Conservation (phyloP, 2,329 filamentous ascomycete genomes). For the Purpureocillium lavendulum region DNA sequence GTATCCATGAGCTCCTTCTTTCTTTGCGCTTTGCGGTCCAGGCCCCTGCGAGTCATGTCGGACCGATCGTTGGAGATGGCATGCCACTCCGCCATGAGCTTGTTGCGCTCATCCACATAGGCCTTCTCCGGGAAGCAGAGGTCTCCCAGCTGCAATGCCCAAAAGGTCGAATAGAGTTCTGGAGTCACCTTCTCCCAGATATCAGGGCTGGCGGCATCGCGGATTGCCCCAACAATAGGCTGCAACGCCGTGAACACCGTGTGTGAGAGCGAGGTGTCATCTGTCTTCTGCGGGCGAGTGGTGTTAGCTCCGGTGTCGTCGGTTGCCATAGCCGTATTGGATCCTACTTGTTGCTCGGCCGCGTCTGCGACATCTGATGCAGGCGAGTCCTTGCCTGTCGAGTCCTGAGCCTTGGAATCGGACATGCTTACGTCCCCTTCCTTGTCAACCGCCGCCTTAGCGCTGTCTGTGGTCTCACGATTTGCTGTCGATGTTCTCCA, state of each 20-base stretch:
- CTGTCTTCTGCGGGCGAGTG: constrained; percentile 20
- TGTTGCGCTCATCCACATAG: constrained; percentile 68
- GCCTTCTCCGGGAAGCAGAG: constrained; percentile 66
- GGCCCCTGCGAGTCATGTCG: constrained; percentile 59
- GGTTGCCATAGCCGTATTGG: constrained; percentile 4
- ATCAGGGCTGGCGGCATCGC: constrained; percentile 49
- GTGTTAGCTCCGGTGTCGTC: constrained; percentile 14
- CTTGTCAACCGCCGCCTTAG: constrained; percentile 28
- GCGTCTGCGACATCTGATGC: constrained; percentile 15
- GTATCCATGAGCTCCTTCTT: constrained; percentile 62
- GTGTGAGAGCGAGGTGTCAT: constrained; percentile 22
- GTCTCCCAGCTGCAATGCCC: constrained; percentile 80
- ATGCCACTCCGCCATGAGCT: constrained; percentile 57
- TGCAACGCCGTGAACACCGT: constrained; percentile 41
- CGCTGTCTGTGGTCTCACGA: constrained; percentile 14
- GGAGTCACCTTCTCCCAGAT: constrained; percentile 65
- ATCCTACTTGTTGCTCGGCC: constrained; percentile 26
- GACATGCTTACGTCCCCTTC: constrained; percentile 52
- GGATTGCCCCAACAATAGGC: constrained; percentile 63
- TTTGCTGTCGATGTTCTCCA: constrained; percentile 24
- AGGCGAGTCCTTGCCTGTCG: constrained; percentile 16
- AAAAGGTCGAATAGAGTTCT: constrained; percentile 84
- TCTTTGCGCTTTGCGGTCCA: constrained; percentile 56
- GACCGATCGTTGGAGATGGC: constrained; percentile 62
- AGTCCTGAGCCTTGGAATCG: constrained; percentile 22